phyloP scores from a whole-genome alignment of 169 alveolate species.

The Theileria annulata region DNA sequence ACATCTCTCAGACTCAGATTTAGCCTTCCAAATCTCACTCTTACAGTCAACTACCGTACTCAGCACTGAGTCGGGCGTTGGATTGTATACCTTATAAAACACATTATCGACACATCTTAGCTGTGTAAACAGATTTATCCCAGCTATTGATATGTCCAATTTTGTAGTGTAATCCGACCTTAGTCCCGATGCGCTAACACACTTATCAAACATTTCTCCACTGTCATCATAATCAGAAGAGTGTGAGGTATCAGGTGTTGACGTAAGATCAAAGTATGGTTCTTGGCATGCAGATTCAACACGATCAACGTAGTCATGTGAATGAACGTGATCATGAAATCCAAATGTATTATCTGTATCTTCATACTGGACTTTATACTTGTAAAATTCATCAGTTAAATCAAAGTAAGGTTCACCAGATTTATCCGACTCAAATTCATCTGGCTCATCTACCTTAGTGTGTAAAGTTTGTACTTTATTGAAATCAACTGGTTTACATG shows the following conservation, averaged over 20 bases:
- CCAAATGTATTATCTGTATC: neutral
- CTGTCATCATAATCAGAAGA: neutral
- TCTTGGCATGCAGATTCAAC: neutral
- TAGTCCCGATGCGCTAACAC: neutral
- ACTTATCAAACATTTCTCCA: neutral
- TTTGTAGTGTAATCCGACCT: neutral
- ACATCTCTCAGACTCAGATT: constrained; percentile 7
- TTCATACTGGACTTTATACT: neutral
- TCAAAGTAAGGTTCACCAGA: neutral
- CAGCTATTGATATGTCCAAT: neutral
- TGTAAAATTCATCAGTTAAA: neutral
- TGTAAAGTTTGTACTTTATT: neutral
- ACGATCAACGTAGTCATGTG: neutral
- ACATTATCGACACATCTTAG: constrained; percentile 8
- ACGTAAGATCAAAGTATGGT: neutral
- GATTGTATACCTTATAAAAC: neutral
- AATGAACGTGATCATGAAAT: neutral
- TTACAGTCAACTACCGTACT: constrained; percentile 1
- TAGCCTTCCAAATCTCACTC: constrained; percentile 11
- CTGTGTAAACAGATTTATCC: neutral
- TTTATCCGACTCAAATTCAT: neutral
- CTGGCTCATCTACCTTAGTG: neutral
- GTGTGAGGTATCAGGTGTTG: neutral
- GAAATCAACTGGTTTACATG: neutral
- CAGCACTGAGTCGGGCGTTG: neutral